Evolutionary conservation across 371 early-diverging fungal species (phyloP).

Genomic region (Batkoa obscura): DNA sequence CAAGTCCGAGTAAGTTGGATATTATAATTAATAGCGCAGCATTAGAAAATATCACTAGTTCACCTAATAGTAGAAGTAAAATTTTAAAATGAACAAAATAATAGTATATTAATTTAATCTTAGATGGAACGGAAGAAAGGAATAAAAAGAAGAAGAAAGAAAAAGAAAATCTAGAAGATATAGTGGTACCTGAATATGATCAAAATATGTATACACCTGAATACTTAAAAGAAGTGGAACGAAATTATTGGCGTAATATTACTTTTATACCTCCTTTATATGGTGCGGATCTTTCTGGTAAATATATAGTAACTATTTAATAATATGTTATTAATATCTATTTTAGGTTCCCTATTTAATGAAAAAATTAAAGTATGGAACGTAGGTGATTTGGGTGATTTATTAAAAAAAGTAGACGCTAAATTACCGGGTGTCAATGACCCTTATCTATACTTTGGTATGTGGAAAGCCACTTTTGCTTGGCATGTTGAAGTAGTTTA

Average conservation of each 20-base stretch:
- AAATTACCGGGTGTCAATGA: slow-evolving; percentile 80
- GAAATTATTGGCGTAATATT: slow-evolving; percentile 80
- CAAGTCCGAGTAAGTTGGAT: too few relatives aligned
- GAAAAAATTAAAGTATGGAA: slow-evolving; percentile 51
- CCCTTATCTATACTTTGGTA: slow-evolving; percentile 93
- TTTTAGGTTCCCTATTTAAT: slow-evolving; percentile 39
- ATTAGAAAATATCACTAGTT: too few relatives aligned
- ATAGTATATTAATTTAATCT: too few relatives aligned
- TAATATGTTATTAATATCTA: too few relatives aligned
- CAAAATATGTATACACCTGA: background rate
- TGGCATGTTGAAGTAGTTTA: slow-evolving; percentile 97
- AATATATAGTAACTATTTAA: too few relatives aligned
- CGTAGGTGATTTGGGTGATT: slow-evolving; percentile 49
- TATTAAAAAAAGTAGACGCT: slow-evolving; percentile 43
- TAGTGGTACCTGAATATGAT: background rate
- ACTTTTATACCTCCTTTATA: slow-evolving; percentile 69
- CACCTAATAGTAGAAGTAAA: too few relatives aligned
- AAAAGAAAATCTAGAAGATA: background rate
- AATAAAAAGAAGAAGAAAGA: too few relatives aligned
- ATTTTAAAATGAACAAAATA: too few relatives aligned
- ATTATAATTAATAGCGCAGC: too few relatives aligned
- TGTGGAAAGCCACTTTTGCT: slow-evolving; percentile 95
- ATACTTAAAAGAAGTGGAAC: slow-evolving; percentile 41
- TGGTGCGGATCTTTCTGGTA: slow-evolving; percentile 90
- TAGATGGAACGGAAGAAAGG: too few relatives aligned